These are phyloP conservation scores for Pleurotus platypus DNA, from an alignment of 768 basidiomycete genomes.

Conservation along the genomic window DNA sequence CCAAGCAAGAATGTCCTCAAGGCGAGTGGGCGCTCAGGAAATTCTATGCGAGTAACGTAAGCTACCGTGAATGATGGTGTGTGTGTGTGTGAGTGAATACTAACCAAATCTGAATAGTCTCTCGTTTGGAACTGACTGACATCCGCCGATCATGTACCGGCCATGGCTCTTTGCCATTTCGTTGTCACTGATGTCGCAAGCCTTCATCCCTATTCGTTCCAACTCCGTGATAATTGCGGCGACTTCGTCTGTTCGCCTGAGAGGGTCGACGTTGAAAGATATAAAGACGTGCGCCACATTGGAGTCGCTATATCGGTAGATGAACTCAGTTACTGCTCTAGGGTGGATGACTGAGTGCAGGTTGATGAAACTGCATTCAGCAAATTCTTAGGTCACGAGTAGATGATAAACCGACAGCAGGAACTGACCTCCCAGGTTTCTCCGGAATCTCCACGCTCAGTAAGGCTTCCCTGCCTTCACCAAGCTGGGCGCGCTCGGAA, in stretches of 20 bases:
- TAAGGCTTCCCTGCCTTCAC: constrained; percentile 91
- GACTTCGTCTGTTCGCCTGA: constrained; percentile 59
- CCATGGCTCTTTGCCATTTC: constrained; percentile 95
- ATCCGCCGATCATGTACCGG: constrained; percentile 93
- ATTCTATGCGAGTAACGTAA: constrained; percentile 53
- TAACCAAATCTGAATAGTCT: constrained; percentile 89
- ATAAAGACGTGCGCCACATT: constrained; percentile 82
- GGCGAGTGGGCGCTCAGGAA: constrained; percentile 92
- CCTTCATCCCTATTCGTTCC: constrained; percentile 70
- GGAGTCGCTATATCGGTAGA: constrained; percentile 81
- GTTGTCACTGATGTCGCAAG: constrained; percentile 87
- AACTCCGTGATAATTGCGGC: constrained; percentile 59
- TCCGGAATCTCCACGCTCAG: constrained; percentile 96
- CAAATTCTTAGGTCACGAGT: constrained; percentile 1
- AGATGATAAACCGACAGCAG: background rate
- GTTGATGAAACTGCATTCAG: constrained; percentile 66
- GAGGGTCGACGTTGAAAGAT: constrained; percentile 80
- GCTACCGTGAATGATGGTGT: background rate
- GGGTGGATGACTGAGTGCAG: constrained; percentile 88
- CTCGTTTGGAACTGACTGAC: constrained; percentile 73
- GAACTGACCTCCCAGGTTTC: constrained; percentile 76
- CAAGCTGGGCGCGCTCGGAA: constrained; percentile 96
- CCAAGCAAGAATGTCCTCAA: constrained; percentile 86
- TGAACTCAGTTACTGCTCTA: constrained; percentile 91
- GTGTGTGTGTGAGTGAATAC: constrained; percentile 21